Evolutionary conservation across 495 filamentous ascomycete species (phyloP).

Genomic region (Penicillium turbatum): DNA sequence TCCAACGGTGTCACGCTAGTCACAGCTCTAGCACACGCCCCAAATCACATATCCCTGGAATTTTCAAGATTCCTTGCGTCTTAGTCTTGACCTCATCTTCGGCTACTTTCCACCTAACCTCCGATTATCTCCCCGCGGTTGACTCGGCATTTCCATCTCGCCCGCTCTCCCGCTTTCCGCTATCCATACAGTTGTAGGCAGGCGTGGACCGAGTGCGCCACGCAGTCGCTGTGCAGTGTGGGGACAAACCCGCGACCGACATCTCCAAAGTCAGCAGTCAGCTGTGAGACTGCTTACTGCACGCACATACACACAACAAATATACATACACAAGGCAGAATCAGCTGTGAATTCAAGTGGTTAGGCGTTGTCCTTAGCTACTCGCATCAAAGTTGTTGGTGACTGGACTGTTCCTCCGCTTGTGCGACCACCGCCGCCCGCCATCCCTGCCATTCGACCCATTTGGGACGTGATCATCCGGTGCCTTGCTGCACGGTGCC

Average conservation of each 20-base stretch:
- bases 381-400: background rate
- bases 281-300: background rate
- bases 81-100: background rate
- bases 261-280: conserved; percentile 9
- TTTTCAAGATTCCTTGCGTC: no score
- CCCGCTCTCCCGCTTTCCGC: conserved; percentile 8
- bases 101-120: background rate
- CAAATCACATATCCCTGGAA: no score
- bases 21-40: no score
- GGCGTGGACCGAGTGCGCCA: conserved; percentile 15
- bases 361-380: background rate
- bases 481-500: conserved; percentile 9
- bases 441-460: conserved; percentile 4
- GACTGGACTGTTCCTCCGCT: conserved; percentile 4
- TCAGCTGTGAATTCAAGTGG: background rate
- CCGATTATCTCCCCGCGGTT: conserved; percentile 11
- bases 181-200: background rate
- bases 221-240: conserved; percentile 5
- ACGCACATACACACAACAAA: background rate
- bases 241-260: background rate
- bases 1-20: no score
- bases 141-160: conserved; percentile 16
- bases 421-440: conserved; percentile 13
- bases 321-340: background rate
- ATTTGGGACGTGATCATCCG: conserved; percentile 7